phyloP scores from a whole-genome alignment of 2,329 filamentous ascomycete genomes.

The Claviceps monticola region DNA sequence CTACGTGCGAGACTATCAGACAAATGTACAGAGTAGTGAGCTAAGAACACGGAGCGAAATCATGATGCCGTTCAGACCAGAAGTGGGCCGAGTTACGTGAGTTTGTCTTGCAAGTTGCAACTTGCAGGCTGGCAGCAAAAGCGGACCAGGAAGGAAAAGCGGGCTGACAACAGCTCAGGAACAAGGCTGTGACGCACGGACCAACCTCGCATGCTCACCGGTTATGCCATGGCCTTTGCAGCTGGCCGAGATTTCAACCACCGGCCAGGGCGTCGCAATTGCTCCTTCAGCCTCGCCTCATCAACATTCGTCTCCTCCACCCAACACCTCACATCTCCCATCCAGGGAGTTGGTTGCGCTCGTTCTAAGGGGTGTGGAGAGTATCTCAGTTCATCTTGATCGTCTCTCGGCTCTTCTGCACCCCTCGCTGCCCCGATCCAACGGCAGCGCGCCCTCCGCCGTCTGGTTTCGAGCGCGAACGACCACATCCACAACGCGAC shows the following conservation, averaged over 20 bases:
- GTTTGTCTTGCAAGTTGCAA: too few species aligned
- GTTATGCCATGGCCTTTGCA: not conserved
- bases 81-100: too few species aligned
- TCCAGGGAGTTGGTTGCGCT: constrained; percentile 9
- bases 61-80: too few species aligned
- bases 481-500: not conserved
- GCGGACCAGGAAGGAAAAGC: too few species aligned
- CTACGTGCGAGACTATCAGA: not conserved
- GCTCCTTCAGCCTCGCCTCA: constrained; percentile 4
- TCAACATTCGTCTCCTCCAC: constrained; percentile 1
- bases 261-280: constrained; percentile 1
- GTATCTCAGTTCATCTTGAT: constrained; percentile 2
- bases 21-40: not conserved
- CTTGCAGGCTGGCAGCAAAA: too few species aligned
- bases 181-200: constrained; percentile 7
- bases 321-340: constrained; percentile 5
- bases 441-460: not conserved
- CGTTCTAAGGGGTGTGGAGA: constrained; percentile 8
- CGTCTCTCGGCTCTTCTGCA: constrained; percentile 6
- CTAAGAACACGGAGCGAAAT: not conserved
- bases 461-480: not conserved
- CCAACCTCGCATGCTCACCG: constrained; percentile 3
- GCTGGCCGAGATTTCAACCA: constrained; percentile 8
- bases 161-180: too few species aligned
- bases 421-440: constrained; percentile 4